Evolutionary conservation across 2,329 filamentous ascomycete genomes (phyloP).

Genomic region (Pestalotiopsis sp.): DNA sequence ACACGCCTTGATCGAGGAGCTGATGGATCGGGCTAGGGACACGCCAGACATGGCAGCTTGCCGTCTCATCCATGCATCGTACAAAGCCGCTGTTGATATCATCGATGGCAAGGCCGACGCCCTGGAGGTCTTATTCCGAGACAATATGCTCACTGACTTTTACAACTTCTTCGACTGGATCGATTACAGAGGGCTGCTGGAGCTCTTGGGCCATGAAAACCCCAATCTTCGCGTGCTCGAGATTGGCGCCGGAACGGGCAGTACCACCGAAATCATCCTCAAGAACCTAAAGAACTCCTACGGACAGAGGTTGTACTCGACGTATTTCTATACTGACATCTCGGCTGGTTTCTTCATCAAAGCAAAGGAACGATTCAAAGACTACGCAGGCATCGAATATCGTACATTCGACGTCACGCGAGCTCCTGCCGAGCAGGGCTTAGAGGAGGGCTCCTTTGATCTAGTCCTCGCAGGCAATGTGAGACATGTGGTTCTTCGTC

Average conservation of each 20-base stretch:
- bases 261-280: conserved; percentile 6
- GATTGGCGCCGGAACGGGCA: conserved; percentile 12
- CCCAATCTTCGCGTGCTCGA: conserved; percentile 10
- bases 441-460: conserved; percentile 7
- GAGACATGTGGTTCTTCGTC: neutral
- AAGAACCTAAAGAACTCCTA: neutral
- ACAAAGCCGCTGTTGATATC: neutral
- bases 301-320: conserved; percentile 5
- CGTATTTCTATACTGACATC: conserved; percentile 22
- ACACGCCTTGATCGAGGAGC: neutral
- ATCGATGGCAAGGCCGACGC: neutral
- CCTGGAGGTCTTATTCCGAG: neutral
- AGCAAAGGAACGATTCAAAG: conserved; percentile 18
- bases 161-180: neutral
- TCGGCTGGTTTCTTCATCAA: conserved; percentile 18
- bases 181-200: neutral
- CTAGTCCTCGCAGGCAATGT: conserved; percentile 5
- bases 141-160: neutral
- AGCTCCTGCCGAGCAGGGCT: conserved; percentile 10
- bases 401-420: neutral
- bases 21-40: neutral
- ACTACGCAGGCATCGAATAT: conserved; percentile 13
- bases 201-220: conserved; percentile 6
- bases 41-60: neutral
- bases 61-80: neutral